Conservation (phyloP, 2,329 filamentous ascomycete species). For the Albifimbria verrucaria region DNA sequence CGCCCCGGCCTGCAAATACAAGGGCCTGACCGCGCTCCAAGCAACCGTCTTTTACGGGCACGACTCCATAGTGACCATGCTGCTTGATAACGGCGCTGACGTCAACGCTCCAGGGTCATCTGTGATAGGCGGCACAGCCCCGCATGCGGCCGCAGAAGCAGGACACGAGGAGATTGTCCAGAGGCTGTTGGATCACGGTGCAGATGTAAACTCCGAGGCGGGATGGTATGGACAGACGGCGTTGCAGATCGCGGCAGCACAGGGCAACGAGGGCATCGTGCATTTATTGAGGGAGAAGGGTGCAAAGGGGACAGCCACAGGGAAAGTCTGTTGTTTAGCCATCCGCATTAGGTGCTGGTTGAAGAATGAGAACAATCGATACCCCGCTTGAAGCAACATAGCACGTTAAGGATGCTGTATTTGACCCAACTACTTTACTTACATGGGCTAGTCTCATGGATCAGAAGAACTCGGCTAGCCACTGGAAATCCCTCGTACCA, state of each 20-base stretch:
- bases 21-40: background rate
- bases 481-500: no score
- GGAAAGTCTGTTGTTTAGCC: no score
- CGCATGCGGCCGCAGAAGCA: conserved; percentile 15
- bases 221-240: rapidly evolving
- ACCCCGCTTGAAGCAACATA: no score
- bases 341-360: no score
- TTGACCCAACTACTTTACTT: no score
- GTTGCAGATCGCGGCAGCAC: conserved; percentile 1
- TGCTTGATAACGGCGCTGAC: conserved; percentile 25
- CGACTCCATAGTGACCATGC: conserved; percentile 15
- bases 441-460: no score
- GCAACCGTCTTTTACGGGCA: background rate
- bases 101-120: conserved; percentile 18
- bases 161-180: conserved; percentile 15
- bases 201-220: conserved; percentile 27
- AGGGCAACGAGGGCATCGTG: background rate
- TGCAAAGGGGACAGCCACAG: no score
- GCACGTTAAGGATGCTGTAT: no score
- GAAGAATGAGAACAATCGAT: no score
- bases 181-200: conserved; percentile 30
- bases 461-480: no score
- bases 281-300: background rate
- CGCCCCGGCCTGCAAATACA: background rate
- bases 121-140: conserved; percentile 3